Evolutionary conservation across 1,284 basidiomycete genomes (phyloP), one percentile per base, ranked within the genome.

Genomic region (Kalmanozyma brasiliensis): DNA sequence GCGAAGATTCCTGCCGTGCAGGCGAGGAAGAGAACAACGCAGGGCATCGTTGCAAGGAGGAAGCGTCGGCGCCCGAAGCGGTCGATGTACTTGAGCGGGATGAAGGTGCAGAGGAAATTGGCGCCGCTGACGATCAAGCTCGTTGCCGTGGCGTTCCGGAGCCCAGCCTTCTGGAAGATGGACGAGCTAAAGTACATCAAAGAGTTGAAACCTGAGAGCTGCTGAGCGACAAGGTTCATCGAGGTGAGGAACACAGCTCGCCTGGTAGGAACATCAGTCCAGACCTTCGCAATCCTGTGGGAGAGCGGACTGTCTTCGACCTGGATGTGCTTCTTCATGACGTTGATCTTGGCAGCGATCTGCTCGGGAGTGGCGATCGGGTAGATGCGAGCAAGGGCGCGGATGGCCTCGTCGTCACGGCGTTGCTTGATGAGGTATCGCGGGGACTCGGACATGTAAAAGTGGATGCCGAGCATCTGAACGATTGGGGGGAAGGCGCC

Each of bases 21-120:
- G 8, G 87, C 84, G 60, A 93, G 84, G 0, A 90, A 89, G 37
- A 90, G 69, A 23, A 89, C 83, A 90, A 93, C 92, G 13, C 90
- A 88, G 0, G 91, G 91, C 4, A 90, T 85, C 33, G 90, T 90
- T 76, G 84, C 88, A 30, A 92, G 79, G 87, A 93, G 91, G 69
- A 92, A 91, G 41, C 84, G 86, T 45, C 91, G 85, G 32, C 91
- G 84, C 11, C 91, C 91, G 49, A 92, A 85, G 23, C 87, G 88
- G 79, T 93, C 91, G 51, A 93, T 91, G 83, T 89, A 83, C 76
- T 75, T 52, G 37, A 94, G 85, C 1, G 91, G 90, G 44, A 93
- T 83, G 47, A 93, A 85, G 0, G 91, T 93, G 83, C 91, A 92
- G 47, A 90, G 69, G 78, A 93, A 91, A 83, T 83, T 83, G 63